Conservation (phyloP, 129 eudicot species). For the Pittosporum tobira region DNA sequence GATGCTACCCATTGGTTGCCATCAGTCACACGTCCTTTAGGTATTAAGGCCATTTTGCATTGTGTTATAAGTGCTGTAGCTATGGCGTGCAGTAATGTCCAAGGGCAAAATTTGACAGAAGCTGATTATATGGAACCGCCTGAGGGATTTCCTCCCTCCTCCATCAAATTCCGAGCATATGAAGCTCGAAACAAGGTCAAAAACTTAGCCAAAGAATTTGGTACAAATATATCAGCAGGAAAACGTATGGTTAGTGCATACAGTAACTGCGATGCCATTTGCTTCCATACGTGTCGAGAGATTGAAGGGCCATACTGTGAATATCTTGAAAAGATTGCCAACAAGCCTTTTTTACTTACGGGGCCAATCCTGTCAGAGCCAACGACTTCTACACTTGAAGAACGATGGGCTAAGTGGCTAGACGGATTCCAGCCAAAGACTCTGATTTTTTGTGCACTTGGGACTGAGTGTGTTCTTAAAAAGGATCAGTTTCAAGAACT, state of each 20-base stretch:
- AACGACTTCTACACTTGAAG: constrained; percentile 7
- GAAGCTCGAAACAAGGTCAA: constrained; percentile 25
- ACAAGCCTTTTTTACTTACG: too few relatives aligned
- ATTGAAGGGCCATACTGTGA: constrained; percentile 36
- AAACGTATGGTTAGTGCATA: constrained; percentile 12
- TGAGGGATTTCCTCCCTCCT: constrained; percentile 19
- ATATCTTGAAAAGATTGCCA: constrained; percentile 20
- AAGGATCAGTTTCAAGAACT: constrained; percentile 47
- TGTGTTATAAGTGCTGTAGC: constrained; percentile 45
- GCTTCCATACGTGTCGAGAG: constrained; percentile 37
- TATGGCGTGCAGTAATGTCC: constrained; percentile 12
- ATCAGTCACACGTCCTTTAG: too few relatives aligned
- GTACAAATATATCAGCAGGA: too few relatives aligned
- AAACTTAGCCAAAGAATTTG: too few relatives aligned
- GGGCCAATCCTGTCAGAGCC: constrained; percentile 36
- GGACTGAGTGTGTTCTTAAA: too few relatives aligned
- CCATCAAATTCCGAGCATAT: constrained; percentile 22
- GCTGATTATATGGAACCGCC: constrained; percentile 35
- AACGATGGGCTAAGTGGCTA: too few relatives aligned
- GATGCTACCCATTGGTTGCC: too few relatives aligned
- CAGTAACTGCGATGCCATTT: constrained; percentile 31
- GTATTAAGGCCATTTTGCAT: too few relatives aligned
- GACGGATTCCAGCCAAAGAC: too few relatives aligned
- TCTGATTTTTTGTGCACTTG: too few relatives aligned
- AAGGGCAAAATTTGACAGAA: constrained; percentile 21